phyloP scores from a whole-genome alignment of 495 filamentous ascomycete genomes.

The Thozetella sp. region DNA sequence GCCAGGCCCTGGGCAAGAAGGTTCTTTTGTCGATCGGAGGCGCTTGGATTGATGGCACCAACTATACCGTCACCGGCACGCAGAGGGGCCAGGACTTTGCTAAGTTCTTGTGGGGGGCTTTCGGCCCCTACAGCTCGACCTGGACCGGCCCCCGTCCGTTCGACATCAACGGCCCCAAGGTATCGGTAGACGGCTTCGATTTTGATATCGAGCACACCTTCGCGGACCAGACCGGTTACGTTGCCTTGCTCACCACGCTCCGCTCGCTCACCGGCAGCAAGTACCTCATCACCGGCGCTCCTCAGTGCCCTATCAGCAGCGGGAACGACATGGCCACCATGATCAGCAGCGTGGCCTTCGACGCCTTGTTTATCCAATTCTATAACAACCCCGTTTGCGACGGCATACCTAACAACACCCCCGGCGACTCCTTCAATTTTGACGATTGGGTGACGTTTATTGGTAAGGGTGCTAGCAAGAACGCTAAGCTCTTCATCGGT shows the following conservation, averaged over 20 bases:
- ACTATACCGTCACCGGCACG: conserved; percentile 49
- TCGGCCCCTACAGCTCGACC: conserved; percentile 51
- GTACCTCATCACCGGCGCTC: conserved; percentile 64
- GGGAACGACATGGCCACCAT: conserved; percentile 50
- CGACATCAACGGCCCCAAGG: conserved; percentile 39
- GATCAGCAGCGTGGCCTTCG: conserved; percentile 54
- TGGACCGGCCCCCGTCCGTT: conserved; percentile 61
- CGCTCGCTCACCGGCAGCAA: conserved; percentile 43
- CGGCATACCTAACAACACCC: conserved; percentile 23
- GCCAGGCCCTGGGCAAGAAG: conserved; percentile 64
- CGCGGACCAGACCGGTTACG: conserved; percentile 25
- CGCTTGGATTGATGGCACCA: conserved; percentile 14
- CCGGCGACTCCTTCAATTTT: conserved; percentile 61
- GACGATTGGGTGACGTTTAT: conserved; percentile 62
- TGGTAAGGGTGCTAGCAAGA: conserved; percentile 49
- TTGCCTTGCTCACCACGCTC: conserved; percentile 52
- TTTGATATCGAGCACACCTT: conserved; percentile 61
- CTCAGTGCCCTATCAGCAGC: conserved; percentile 62
- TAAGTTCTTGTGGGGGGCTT: conserved; percentile 65
- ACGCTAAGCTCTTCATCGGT: conserved; percentile 65
- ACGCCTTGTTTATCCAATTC: conserved; percentile 72
- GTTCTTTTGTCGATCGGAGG: conserved; percentile 69
- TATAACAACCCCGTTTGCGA: conserved; percentile 70
- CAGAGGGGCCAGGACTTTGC: conserved; percentile 57
- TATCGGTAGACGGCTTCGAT: conserved; percentile 67